A percentile compares a stretch with the other conserved stretches of the same genome.
Conservation (phyloP, 164 flowering plant genomes). For the Amborella trichopoda region DNA sequence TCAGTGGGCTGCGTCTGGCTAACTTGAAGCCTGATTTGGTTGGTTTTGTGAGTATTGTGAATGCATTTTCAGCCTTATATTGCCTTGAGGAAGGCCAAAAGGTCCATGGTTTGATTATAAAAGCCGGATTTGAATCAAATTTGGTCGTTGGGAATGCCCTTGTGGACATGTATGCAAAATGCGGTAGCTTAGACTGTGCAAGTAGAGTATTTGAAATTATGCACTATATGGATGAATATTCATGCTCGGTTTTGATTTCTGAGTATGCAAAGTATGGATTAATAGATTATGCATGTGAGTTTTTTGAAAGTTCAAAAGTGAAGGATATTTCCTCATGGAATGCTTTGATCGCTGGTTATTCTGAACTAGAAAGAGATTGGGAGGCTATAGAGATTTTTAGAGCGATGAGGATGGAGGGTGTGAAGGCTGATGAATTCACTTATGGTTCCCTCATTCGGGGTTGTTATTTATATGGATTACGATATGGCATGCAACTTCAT, state of each 20-base stretch:
- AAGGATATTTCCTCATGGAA: slow-evolving; percentile 5
- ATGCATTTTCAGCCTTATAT: slow-evolving; percentile 35
- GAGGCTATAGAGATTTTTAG: background rate
- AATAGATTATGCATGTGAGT: background rate
- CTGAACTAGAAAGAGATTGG: background rate
- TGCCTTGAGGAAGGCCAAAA: slow-evolving; percentile 32
- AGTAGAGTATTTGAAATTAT: slow-evolving; percentile 24
- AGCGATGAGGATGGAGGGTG: background rate
- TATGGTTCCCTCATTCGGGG: slow-evolving; percentile 17
- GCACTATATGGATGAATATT: slow-evolving; percentile 34
- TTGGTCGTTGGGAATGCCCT: slow-evolving; percentile 27
- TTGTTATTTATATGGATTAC: slow-evolving; percentile 16
- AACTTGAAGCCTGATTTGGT: slow-evolving; percentile 41
- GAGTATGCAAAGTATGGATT: background rate
- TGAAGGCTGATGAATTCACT: background rate
- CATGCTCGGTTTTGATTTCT: slow-evolving; percentile 44
- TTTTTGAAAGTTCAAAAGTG: slow-evolving; percentile 1
- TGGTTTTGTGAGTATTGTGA: slow-evolving; percentile 29
- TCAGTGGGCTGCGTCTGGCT: slow-evolving; percentile 24
- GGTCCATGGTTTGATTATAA: slow-evolving; percentile 32
- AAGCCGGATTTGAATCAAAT: slow-evolving; percentile 20
- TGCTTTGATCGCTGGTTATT: slow-evolving; percentile 1
- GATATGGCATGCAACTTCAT: slow-evolving; percentile 30
- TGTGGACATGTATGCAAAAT: slow-evolving; percentile 48
- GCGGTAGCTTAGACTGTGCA: slow-evolving; percentile 37